Evolutionary conservation across 2,329 filamentous ascomycete species (phyloP).

Genomic region (Canariomyces notabilis): DNA sequence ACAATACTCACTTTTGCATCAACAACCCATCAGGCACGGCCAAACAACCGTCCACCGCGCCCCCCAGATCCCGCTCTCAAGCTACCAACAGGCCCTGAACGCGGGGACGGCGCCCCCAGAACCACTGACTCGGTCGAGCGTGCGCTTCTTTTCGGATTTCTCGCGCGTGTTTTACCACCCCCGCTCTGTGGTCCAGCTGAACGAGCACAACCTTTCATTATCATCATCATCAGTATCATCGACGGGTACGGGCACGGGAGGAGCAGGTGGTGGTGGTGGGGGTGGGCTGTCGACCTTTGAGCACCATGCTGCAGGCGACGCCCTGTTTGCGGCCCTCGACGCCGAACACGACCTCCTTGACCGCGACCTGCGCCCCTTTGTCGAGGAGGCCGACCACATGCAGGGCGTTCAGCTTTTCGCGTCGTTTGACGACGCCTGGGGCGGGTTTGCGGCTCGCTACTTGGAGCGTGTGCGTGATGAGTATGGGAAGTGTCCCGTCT

Average conservation of each 20-base stretch:
- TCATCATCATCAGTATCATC: background rate
- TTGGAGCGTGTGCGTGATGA: constrained; percentile 80
- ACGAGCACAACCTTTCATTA: constrained; percentile 62
- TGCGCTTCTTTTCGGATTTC: constrained; percentile 98
- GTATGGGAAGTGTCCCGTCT: constrained; percentile 80
- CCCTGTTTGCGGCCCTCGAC: constrained; percentile 68
- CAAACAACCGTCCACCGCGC: constrained; percentile 64
- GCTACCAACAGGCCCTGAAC: constrained; percentile 78
- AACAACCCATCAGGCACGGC: constrained; percentile 50
- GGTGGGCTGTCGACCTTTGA: constrained; percentile 67
- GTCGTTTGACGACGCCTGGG: constrained; percentile 73
- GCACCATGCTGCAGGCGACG: constrained; percentile 66
- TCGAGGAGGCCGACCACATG: constrained; percentile 88
- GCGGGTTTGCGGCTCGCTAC: constrained; percentile 68
- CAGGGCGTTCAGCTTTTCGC: constrained; percentile 79
- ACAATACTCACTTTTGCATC: background rate
- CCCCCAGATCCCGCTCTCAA: constrained; percentile 60
- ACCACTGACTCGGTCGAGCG: constrained; percentile 58
- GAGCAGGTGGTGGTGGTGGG: no score
- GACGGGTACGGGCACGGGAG: background rate
- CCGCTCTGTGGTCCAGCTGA: constrained; percentile 76
- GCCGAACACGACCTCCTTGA: constrained; percentile 83
- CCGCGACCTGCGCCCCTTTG: constrained; percentile 80
- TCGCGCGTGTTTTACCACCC: constrained; percentile 91
- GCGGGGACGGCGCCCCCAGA: constrained; percentile 58